Conservation (phyloP, 2,329 filamentous ascomycete genomes). For the Madurella mycetomatis region DNA sequence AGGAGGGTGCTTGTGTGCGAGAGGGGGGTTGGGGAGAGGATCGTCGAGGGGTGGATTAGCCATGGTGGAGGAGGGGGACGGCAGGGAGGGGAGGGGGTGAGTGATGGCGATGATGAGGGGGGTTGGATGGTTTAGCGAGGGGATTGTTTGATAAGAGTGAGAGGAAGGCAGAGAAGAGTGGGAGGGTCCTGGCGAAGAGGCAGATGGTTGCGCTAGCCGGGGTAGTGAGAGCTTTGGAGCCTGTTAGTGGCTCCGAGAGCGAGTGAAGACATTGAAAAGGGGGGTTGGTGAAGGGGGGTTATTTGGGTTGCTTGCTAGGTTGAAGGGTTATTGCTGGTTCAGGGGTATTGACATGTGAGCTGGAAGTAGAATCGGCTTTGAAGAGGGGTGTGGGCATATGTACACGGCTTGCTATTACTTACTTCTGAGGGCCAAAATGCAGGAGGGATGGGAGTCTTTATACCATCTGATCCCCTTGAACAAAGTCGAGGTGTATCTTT, state of each 20-base stretch:
- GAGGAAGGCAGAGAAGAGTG: conserved; percentile 17
- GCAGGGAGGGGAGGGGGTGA: conserved; percentile 1
- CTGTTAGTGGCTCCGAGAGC: not conserved
- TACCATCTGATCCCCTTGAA: no score
- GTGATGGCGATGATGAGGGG: conserved; percentile 2
- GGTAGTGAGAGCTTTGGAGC: conserved; percentile 13
- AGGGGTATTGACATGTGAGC: no score
- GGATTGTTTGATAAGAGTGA: conserved; percentile 31
- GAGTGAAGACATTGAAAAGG: not conserved
- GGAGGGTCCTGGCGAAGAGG: conserved; percentile 18
- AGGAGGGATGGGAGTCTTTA: no score
- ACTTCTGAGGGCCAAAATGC: no score
- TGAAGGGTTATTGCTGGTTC: no score
- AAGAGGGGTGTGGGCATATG: no score
- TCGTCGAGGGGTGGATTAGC: conserved; percentile 23
- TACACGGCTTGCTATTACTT: no score
- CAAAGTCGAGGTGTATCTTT: no score
- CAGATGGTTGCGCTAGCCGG: conserved; percentile 21
- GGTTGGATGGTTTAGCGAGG: conserved; percentile 27
- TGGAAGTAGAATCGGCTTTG: no score
- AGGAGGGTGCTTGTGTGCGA: conserved; percentile 31
- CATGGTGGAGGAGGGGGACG: not conserved
- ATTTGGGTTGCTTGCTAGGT: not conserved
- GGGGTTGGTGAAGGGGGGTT: not conserved
- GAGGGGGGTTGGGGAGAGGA: conserved; percentile 29